Evolutionary conservation across 805 yeast species (phyloP), one percentile per base, ranked within the genome.

Genomic region (Lipomyces japonicus): DNA sequence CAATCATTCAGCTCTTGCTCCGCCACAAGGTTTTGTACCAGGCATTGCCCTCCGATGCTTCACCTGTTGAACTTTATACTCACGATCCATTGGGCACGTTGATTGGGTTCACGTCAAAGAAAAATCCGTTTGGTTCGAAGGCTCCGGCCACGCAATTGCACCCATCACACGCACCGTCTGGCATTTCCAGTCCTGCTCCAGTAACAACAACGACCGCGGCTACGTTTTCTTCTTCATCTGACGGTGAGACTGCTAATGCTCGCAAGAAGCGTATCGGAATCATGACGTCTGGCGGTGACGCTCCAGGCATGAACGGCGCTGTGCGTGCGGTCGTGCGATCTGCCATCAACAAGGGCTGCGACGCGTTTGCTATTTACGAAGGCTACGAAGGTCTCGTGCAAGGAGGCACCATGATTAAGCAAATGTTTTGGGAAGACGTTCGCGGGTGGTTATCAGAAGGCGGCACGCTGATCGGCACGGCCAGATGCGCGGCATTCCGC

Each of bases 251-350:
- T 10, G 37, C n/a, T 14, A 18, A 12, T 6, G 37, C n/a, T 14
- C 64, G 53, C 53, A 67, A 70, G 61, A 71, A 80, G 68, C 79
- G 81, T 60, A 86, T 93, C 57, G 98, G 95, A 3, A 93, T 93
- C 44, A 89, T 93, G 91, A 93, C 97, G 4, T 87, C 96, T 1
- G 98, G 98, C 61, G 98, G 99, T 70, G 99, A 93, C 67, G 86
- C 97, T 46, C 98, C 95, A 26, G 99, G 99, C 63, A 93, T 93
- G 98, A 88, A 89, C 69, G 91, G 97, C 3, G 86, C 83, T 24
- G 98, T 93, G 5, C 77, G 98, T 57, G 95, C 97, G 0, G 95
- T 93, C 51, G 96, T 91, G 6, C 79, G 98, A 62, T 80, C 96
- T 1, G 96, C 95, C 55, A 87, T 93, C 57, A 79, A 75, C 72